phyloP scores from a whole-genome alignment of 2,329 filamentous ascomycete species.

The Parafenestella ontariensis region DNA sequence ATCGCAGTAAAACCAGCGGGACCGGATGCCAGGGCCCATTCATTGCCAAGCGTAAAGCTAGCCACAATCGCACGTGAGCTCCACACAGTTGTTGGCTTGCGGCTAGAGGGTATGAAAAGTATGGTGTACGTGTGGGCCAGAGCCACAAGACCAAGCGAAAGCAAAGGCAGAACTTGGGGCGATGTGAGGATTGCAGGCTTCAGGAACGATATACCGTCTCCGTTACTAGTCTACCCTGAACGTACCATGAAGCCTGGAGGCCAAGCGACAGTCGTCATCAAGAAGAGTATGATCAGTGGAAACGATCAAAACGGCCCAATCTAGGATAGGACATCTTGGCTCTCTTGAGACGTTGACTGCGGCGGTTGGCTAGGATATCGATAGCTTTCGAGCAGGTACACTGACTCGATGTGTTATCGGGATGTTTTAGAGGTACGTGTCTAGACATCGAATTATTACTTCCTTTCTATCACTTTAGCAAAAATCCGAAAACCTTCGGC shows the following conservation, averaged over 20 bases:
- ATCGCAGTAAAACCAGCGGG: constrained; percentile 17
- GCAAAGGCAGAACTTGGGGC: constrained; percentile 20
- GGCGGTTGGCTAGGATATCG: not conserved
- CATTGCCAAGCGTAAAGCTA: not conserved
- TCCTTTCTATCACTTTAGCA: too few species aligned
- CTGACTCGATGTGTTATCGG: not conserved
- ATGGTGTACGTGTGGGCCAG: constrained; percentile 34
- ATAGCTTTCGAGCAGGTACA: not conserved
- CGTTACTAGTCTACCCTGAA: constrained; percentile 21
- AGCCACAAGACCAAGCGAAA: not conserved
- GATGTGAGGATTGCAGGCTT: constrained; percentile 30
- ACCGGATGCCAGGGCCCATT: not conserved
- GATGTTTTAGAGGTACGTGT: not conserved
- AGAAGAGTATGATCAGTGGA: constrained; percentile 25
- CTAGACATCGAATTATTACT: too few species aligned
- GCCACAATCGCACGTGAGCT: constrained; percentile 18
- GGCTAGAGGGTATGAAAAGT: constrained; percentile 33
- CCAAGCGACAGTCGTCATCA: constrained; percentile 21
- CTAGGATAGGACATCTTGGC: not conserved
- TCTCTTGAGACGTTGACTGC: not conserved
- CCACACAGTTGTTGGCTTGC: constrained; percentile 34
- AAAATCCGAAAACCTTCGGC: too few species aligned
- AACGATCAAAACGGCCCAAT: too few species aligned
- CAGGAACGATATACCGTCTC: constrained; percentile 29
- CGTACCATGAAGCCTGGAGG: constrained; percentile 15